phyloP scores from a whole-genome alignment of 1,284 basidiomycete species.

The Termitomyces sp. region DNA sequence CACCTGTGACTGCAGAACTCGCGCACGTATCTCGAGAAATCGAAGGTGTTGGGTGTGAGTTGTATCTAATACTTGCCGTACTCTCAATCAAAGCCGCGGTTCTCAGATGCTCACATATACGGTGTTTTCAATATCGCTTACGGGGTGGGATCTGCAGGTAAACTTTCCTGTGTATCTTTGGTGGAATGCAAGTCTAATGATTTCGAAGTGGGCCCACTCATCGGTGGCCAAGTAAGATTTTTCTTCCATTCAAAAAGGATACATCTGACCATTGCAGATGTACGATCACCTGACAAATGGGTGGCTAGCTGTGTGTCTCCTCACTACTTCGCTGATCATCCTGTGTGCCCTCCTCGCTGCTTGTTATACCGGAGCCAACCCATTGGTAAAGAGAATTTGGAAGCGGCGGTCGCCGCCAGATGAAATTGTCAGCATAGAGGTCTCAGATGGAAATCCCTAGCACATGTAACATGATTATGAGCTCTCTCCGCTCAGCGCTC shows the following conservation, averaged over 20 bases:
- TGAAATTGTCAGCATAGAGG: background rate
- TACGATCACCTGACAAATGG: slow-evolving; percentile 50
- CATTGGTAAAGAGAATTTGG: slow-evolving; percentile 30
- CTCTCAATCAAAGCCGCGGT: background rate
- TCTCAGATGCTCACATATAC: slow-evolving; percentile 59
- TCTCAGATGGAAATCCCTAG: too few species aligned
- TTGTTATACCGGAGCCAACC: slow-evolving; percentile 45
- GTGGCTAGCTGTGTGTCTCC: slow-evolving; percentile 51
- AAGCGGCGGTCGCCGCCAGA: background rate
- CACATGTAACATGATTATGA: too few species aligned
- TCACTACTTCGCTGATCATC: slow-evolving; percentile 40
- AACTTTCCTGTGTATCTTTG: slow-evolving; percentile 22
- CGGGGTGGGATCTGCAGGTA: slow-evolving; percentile 53
- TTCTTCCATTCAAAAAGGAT: slow-evolving; percentile 2
- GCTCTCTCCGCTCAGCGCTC: too few species aligned
- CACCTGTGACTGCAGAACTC: slow-evolving; percentile 61
- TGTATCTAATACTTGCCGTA: background rate
- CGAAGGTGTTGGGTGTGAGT: slow-evolving; percentile 63
- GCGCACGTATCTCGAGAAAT: slow-evolving; percentile 50
- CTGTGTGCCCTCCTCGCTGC: slow-evolving; percentile 36
- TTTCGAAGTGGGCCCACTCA: slow-evolving; percentile 55
- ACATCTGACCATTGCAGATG: slow-evolving; percentile 35
- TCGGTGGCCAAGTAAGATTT: slow-evolving; percentile 56
- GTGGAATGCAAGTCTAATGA: slow-evolving; percentile 7
- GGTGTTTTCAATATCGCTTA: slow-evolving; percentile 66